Percentiles rank a stretch among this genome's conserved stretches.
phyloP scores from a whole-genome alignment of 202 grass and related monocot genomes.

The Schoenoplectus triqueter region DNA sequence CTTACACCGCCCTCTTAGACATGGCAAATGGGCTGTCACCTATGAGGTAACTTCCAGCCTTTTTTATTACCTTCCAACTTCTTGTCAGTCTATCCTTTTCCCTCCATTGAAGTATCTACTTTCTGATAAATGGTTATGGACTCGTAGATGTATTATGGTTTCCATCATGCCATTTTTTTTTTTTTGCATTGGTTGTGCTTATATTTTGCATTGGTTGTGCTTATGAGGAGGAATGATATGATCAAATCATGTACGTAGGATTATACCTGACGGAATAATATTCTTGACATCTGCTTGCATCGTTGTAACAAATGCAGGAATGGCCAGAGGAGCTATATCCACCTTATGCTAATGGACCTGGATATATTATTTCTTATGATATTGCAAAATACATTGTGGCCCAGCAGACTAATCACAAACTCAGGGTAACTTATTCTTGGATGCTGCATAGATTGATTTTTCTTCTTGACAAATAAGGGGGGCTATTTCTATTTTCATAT shows the following conservation, averaged over 20 bases:
- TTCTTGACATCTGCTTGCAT: neutral
- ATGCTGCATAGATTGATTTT: neutral
- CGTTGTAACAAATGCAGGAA: conserved; percentile 59
- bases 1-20: conserved; percentile 76
- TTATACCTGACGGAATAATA: conserved; percentile 27
- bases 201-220: neutral
- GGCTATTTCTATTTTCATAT: neutral
- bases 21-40: conserved; percentile 84
- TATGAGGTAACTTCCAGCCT: conserved; percentile 57
- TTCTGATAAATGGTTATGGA: neutral
- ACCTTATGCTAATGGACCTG: conserved; percentile 88
- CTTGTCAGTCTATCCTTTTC: neutral
- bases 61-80: neutral
- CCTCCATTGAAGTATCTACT: neutral
- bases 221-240: neutral
- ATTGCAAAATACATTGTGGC: conserved; percentile 63
- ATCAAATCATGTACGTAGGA: neutral
- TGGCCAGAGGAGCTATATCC: conserved; percentile 93
- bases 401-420: conserved; percentile 58
- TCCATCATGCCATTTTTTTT: neutral
- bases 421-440: conserved; percentile 48
- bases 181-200: conserved; percentile 4
- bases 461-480: conserved; percentile 1
- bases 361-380: conserved; percentile 63
- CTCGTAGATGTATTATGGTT: neutral